These are phyloP conservation scores for Clarireedia paspali DNA, from an alignment of 2,329 filamentous ascomycete species.

Conservation along the genomic window DNA sequence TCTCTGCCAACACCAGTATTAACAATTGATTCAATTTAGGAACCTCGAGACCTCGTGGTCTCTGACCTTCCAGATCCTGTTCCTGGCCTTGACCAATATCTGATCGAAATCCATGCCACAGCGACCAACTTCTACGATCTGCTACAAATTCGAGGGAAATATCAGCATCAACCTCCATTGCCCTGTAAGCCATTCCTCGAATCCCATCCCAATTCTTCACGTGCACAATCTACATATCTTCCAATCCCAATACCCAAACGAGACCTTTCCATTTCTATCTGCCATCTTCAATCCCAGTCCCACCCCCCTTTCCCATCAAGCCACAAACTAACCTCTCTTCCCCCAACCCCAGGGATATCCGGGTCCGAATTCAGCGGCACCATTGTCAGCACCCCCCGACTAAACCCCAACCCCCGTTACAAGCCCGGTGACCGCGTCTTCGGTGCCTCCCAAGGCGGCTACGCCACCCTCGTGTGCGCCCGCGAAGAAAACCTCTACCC, in stretches of 20 bases:
- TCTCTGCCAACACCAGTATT: background rate
- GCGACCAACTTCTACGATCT: conserved; percentile 98
- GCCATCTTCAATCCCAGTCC: too few relatives aligned
- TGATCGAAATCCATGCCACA: conserved; percentile 77
- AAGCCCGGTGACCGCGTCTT: conserved; percentile 78
- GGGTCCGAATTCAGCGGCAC: conserved; percentile 83
- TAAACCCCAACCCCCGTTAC: conserved; percentile 49
- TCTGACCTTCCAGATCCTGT: conserved; percentile 65
- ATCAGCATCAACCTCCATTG: conserved; percentile 79
- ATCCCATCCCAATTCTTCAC: background rate
- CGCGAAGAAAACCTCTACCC: conserved; percentile 61
- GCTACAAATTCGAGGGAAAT: conserved; percentile 90
- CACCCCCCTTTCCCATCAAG: too few relatives aligned
- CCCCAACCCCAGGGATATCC: conserved; percentile 43
- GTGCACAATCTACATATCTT: background rate
- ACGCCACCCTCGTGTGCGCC: conserved; percentile 67
- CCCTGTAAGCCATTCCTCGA: conserved; percentile 47
- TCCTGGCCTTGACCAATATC: conserved; percentile 67
- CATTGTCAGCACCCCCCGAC: conserved; percentile 58
- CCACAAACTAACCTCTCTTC: background rate
- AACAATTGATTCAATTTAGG: conserved; percentile 38
- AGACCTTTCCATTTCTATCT: background rate
- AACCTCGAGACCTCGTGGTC: conserved; percentile 71
- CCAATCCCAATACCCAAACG: background rate
- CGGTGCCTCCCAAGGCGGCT: conserved; percentile 78